Conservation (phyloP, 805 yeast species). For the Pichia manshurica region DNA sequence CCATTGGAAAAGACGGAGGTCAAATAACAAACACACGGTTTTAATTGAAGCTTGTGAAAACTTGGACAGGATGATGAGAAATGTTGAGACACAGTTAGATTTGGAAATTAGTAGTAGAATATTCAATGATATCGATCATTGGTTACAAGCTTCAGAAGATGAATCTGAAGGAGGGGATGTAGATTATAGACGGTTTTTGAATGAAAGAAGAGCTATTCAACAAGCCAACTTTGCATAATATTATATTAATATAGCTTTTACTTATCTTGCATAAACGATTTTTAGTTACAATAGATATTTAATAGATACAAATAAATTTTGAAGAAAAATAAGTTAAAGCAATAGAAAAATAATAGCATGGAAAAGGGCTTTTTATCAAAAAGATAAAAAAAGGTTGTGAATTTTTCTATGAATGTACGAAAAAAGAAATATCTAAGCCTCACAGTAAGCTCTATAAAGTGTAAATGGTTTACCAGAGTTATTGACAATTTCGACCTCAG, state of each 20-base stretch:
- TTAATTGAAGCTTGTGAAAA: constrained; percentile 76
- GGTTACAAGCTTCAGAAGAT: constrained; percentile 50
- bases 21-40: constrained; percentile 37
- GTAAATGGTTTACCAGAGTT: constrained; percentile 50
- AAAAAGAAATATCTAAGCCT: constrained; percentile 37
- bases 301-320: not conserved
- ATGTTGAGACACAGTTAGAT: constrained; percentile 57
- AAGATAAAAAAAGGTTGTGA: too few relatives aligned
- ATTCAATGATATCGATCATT: constrained; percentile 55
- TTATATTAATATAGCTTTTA: too few relatives aligned
- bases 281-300: not conserved
- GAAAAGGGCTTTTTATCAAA: too few relatives aligned
- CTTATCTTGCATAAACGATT: not conserved
- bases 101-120: constrained; percentile 50
- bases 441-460: constrained; percentile 87
- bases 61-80: constrained; percentile 51
- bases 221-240: too few relatives aligned
- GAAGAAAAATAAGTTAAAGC: not conserved
- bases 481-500: constrained; percentile 51
- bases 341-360: not conserved
- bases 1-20: constrained; percentile 54
- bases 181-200: constrained; percentile 9
- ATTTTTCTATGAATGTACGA: too few relatives aligned
- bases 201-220: constrained; percentile 6
- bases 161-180: constrained; percentile 27